A percentile compares a stretch with the other conserved stretches of the same genome.
These are phyloP conservation scores for Lithospermum erythrorhizon DNA, from an alignment of 257 asterid species.

Conservation along the genomic window DNA sequence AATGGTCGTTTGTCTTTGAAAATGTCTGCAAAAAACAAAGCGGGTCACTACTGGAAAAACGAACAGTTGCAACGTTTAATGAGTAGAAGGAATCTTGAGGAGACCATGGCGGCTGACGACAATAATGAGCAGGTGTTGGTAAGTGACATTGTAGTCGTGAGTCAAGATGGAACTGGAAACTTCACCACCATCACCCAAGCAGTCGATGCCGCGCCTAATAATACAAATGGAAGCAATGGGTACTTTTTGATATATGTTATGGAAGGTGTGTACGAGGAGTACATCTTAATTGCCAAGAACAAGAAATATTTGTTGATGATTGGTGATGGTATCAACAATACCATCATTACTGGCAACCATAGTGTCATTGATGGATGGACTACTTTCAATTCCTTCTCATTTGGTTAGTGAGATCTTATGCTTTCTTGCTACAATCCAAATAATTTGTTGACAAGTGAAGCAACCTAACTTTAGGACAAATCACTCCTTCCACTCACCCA, in stretches of 20 bases:
- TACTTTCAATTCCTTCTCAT: constrained; percentile 46
- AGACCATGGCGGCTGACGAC: constrained; percentile 8
- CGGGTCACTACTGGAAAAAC: constrained; percentile 6
- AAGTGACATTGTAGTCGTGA: constrained; percentile 35
- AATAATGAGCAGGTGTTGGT: constrained; percentile 27
- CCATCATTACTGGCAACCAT: constrained; percentile 46
- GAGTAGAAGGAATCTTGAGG: constrained; percentile 34
- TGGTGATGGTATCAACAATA: constrained; percentile 57
- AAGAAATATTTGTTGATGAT: constrained; percentile 49
- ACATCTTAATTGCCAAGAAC: constrained; percentile 37
- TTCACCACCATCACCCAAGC: constrained; percentile 51
- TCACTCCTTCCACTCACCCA: too few relatives aligned
- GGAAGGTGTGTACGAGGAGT: constrained; percentile 51
- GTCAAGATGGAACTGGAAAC: constrained; percentile 41
- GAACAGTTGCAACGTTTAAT: not conserved
- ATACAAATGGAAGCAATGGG: constrained; percentile 25
- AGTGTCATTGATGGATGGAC: constrained; percentile 59
- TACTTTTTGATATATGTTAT: constrained; percentile 41
- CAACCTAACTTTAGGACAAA: too few relatives aligned
- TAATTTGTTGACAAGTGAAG: too few relatives aligned
- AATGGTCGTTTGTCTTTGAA: constrained; percentile 29
- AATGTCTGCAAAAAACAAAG: constrained; percentile 22
- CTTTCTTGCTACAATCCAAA: not conserved
- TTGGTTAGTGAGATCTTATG: constrained; percentile 22
- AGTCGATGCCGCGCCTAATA: constrained; percentile 40